Percentiles rank a stretch among this genome's conserved stretches.
Evolutionary conservation across 73 alveolate species (phyloP).

Genomic region (Tetrahymena malaccensis): DNA sequence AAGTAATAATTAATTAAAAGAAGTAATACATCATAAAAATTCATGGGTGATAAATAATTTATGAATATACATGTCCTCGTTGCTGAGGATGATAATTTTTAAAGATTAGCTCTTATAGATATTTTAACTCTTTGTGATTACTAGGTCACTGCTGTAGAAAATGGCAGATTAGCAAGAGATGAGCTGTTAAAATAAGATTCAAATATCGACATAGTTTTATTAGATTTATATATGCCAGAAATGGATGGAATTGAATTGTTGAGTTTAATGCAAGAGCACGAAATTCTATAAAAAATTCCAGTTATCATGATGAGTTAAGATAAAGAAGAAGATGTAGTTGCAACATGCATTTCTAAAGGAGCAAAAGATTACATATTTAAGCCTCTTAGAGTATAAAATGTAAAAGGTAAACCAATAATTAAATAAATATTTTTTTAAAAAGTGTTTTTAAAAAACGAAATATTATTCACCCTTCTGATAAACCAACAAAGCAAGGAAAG

Average conservation of each 20-base stretch:
- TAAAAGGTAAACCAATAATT: not conserved
- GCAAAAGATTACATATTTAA: slow-evolving; percentile 76
- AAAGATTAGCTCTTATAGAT: slow-evolving; percentile 73
- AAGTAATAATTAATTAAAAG: not conserved
- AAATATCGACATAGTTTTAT: slow-evolving; percentile 63
- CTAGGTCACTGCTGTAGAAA: slow-evolving; percentile 53
- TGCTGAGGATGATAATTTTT: slow-evolving; percentile 82
- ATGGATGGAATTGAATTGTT: slow-evolving; percentile 83
- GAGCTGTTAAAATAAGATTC: slow-evolving; percentile 44
- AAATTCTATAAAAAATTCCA: slow-evolving; percentile 52
- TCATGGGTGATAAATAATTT: not conserved
- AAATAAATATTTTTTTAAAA: no score
- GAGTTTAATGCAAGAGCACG: slow-evolving; percentile 50
- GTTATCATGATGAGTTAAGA: slow-evolving; percentile 80
- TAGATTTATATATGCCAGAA: slow-evolving; percentile 75
- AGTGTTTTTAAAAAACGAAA: no score
- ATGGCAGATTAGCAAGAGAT: slow-evolving; percentile 68
- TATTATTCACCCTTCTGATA: no score
- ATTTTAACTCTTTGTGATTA: slow-evolving; percentile 65
- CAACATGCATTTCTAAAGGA: slow-evolving; percentile 60
- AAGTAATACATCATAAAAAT: not conserved
- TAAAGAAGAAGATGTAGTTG: slow-evolving; percentile 50
- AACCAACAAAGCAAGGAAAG: not conserved
- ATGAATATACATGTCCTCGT: slow-evolving; percentile 42
- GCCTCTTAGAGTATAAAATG: slow-evolving; percentile 53